Evolutionary conservation across 345 rosid species (phyloP).

Genomic region (Erodium maritimum): DNA sequence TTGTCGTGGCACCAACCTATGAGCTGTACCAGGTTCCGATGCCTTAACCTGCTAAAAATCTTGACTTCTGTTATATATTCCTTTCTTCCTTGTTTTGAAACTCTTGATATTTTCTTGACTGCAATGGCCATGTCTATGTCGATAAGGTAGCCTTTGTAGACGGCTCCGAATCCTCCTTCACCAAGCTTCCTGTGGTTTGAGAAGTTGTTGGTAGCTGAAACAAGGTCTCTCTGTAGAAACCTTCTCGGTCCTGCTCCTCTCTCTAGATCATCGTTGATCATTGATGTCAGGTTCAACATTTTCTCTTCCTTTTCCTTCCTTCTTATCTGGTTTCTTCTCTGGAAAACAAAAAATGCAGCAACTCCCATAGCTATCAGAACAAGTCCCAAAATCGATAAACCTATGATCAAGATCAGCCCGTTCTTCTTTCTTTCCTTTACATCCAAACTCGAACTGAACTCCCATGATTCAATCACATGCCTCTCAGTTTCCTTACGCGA

Average conservation of each 20-base stretch:
- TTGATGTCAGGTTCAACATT: neutral
- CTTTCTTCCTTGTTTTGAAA: neutral
- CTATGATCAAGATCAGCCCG: neutral
- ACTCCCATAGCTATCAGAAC: neutral
- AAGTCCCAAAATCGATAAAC: neutral
- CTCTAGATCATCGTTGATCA: neutral
- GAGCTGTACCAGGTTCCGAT: neutral
- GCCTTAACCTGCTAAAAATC: neutral
- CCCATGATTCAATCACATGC: conserved; percentile 14
- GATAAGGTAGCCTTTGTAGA: conserved; percentile 8
- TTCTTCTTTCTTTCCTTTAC: neutral
- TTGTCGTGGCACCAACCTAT: conserved; percentile 2
- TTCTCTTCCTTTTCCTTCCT: neutral
- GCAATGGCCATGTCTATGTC: conserved; percentile 1
- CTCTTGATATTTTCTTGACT: conserved; percentile 11
- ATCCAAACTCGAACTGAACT: conserved; percentile 11
- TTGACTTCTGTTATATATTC: neutral
- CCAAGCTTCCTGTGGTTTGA: conserved; percentile 9
- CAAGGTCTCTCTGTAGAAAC: conserved; percentile 9
- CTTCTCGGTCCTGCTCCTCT: conserved; percentile 10
- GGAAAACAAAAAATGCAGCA: neutral
- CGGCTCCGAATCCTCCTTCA: conserved; percentile 11
- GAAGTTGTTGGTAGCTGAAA: conserved; percentile 9
- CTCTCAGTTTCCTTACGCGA: neutral
- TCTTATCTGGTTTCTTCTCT: neutral